A percentile compares a stretch with the other conserved stretches of the same genome.
These are phyloP conservation scores for Ceratobasidium sp. DNA, from an alignment of 1,284 basidiomycete species.

Conservation along the genomic window DNA sequence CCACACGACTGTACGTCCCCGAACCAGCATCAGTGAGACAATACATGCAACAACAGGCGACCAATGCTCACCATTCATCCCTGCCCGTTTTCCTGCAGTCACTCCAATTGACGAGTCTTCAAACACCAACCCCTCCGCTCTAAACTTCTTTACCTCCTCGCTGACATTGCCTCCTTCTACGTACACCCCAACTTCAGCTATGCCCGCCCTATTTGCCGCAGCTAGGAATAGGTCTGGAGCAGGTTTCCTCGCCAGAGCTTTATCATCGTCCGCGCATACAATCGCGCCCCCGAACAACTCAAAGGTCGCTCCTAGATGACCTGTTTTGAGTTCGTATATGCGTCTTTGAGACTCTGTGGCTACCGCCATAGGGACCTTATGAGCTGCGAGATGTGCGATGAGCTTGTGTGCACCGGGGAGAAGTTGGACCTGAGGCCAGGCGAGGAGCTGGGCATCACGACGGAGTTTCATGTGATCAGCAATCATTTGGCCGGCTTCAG, in stretches of 20 bases:
- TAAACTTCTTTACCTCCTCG: constrained; percentile 60
- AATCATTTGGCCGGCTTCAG: constrained; percentile 68
- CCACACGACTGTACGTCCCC: constrained; percentile 69
- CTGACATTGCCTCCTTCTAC: constrained; percentile 53
- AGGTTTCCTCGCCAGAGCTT: constrained; percentile 65
- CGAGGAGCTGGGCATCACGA: constrained; percentile 65
- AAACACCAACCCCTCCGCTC: constrained; percentile 73
- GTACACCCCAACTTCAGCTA: constrained; percentile 64
- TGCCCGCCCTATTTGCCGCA: constrained; percentile 68
- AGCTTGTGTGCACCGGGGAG: constrained; percentile 75
- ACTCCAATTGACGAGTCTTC: constrained; percentile 79
- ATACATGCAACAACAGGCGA: neutral
- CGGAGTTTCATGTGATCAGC: constrained; percentile 69
- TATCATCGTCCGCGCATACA: constrained; percentile 73
- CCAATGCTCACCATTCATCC: constrained; percentile 75
- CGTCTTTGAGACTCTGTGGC: constrained; percentile 75
- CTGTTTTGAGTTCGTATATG: constrained; percentile 73
- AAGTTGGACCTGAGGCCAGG: constrained; percentile 72
- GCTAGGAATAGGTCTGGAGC: constrained; percentile 77
- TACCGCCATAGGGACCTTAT: constrained; percentile 76
- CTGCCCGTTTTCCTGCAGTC: constrained; percentile 78
- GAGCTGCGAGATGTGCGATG: constrained; percentile 69
- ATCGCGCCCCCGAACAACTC: constrained; percentile 68
- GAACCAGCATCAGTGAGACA: too few relatives aligned
- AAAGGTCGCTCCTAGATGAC: constrained; percentile 66